phyloP scores from a whole-genome alignment of 139 green algal species.

The Volvox reticuliferus region DNA sequence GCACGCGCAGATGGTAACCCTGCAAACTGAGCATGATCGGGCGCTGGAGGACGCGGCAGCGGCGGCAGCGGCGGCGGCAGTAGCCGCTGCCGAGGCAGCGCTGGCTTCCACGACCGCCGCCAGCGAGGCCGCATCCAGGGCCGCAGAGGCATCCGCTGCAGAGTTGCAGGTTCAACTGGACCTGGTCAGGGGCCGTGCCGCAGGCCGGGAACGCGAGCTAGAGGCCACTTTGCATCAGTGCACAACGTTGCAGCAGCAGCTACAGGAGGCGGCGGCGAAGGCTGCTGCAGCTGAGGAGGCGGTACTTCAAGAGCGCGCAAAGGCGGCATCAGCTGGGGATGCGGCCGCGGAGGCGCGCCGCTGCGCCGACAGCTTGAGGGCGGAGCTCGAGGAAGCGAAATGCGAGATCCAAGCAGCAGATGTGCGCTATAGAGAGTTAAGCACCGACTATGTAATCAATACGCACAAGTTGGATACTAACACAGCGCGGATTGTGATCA shows the following conservation, averaged over 20 bases:
- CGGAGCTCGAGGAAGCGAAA: conserved; percentile 24
- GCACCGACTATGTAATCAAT: conserved; percentile 50
- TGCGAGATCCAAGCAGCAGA: neutral
- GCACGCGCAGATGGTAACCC: neutral
- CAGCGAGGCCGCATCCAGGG: neutral
- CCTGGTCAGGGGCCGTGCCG: neutral
- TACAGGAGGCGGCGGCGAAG: neutral
- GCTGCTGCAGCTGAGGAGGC: neutral
- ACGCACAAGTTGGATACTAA: conserved; percentile 50
- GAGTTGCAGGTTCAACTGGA: conserved; percentile 42
- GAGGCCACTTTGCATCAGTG: neutral
- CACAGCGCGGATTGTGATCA: conserved; percentile 57
- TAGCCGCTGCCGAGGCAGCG: neutral
- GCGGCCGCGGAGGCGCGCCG: neutral
- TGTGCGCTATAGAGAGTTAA: conserved; percentile 46
- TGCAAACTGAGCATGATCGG: conserved; percentile 11
- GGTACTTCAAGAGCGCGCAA: neutral
- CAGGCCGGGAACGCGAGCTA: neutral
- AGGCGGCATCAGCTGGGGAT: neutral
- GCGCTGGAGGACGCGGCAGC: too few species aligned
- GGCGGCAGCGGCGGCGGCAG: neutral
- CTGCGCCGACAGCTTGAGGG: neutral
- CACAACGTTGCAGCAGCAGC: conserved; percentile 2
- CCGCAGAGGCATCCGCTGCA: neutral
- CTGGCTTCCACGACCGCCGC: neutral